A percentile compares a stretch with the other conserved stretches of the same genome.
Evolutionary conservation across 495 filamentous ascomycete species (phyloP).

Genomic region (Lasiosphaeria hispida): DNA sequence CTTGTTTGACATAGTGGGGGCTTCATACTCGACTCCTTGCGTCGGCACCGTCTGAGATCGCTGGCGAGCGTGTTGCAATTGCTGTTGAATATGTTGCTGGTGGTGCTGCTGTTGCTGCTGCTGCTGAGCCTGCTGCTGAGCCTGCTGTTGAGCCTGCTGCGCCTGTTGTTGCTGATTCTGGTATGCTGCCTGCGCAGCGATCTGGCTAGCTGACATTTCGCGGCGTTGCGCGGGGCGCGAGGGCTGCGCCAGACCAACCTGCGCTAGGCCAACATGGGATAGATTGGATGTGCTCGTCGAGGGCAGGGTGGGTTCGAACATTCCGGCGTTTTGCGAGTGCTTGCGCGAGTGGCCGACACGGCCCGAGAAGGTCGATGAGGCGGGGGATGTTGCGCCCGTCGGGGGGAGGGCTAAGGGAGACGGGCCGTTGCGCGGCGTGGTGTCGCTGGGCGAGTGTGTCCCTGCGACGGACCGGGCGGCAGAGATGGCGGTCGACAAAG

Average conservation of each 20-base stretch:
- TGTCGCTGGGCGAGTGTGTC: constrained; percentile 29
- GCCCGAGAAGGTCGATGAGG: constrained; percentile 27
- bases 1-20: constrained; percentile 33
- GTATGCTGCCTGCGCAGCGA: constrained; percentile 80
- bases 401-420: constrained; percentile 45
- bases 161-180: constrained; percentile 57
- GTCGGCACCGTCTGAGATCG: constrained; percentile 67
- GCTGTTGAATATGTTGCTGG: constrained; percentile 25
- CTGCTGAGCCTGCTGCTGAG: constrained; percentile 35
- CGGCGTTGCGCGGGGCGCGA: constrained; percentile 45
- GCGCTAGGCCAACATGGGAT: constrained; percentile 44
- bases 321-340: constrained; percentile 73
- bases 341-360: constrained; percentile 47
- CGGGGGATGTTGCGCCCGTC: constrained; percentile 27
- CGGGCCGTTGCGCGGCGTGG: constrained; percentile 32
- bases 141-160: constrained; percentile 40
- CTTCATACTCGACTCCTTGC: constrained; percentile 36
- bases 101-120: constrained; percentile 39
- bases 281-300: constrained; percentile 58
- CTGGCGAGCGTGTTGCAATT: constrained; percentile 57
- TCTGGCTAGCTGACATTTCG: constrained; percentile 67
- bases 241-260: constrained; percentile 29
- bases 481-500: constrained; percentile 37
- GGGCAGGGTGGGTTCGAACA: constrained; percentile 84
- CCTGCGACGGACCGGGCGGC: constrained; percentile 35